Evolutionary conservation across 2,329 filamentous ascomycete genomes (phyloP).

Genomic region (Curvularia lunata): DNA sequence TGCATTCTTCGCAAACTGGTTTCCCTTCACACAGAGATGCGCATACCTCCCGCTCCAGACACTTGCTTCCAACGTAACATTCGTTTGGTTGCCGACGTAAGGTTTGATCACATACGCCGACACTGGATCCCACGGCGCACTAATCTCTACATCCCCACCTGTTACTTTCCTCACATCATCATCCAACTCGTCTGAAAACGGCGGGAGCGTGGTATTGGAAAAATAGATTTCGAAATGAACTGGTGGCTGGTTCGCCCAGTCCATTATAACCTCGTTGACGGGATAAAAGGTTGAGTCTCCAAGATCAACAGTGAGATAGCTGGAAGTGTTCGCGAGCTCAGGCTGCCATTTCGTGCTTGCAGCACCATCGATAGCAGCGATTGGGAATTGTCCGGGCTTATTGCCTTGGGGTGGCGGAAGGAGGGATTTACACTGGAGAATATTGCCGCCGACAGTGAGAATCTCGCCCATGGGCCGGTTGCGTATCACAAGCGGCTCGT

Average conservation of each 20-base stretch:
- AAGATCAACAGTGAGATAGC: constrained; percentile 64
- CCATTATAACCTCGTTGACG: constrained; percentile 61
- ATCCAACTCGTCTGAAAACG: constrained; percentile 15
- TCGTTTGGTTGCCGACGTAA: constrained; percentile 55
- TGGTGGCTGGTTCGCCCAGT: constrained; percentile 66
- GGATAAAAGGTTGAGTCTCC: constrained; percentile 45
- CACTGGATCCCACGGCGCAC: constrained; percentile 49
- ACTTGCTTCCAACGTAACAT: constrained; percentile 47
- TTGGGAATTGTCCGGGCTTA: constrained; percentile 71
- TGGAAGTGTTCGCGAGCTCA: constrained; percentile 54
- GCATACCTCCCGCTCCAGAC: constrained; percentile 55
- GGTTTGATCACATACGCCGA: constrained; percentile 47
- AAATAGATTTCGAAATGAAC: constrained; percentile 61
- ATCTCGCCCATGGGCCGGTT: constrained; percentile 65
- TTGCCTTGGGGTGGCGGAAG: constrained; percentile 52
- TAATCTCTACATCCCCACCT: constrained; percentile 47
- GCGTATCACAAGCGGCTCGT: constrained; percentile 60
- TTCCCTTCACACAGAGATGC: constrained; percentile 58
- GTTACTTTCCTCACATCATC: constrained; percentile 27
- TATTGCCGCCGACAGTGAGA: constrained; percentile 64
- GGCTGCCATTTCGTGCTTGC: constrained; percentile 73
- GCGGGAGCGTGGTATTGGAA: constrained; percentile 55
- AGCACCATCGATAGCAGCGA: constrained; percentile 70
- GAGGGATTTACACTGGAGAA: constrained; percentile 66
- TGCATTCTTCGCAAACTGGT: constrained; percentile 45